Evolutionary conservation across 257 asterid species (phyloP).

Genomic region (Nicotiana undulata): DNA sequence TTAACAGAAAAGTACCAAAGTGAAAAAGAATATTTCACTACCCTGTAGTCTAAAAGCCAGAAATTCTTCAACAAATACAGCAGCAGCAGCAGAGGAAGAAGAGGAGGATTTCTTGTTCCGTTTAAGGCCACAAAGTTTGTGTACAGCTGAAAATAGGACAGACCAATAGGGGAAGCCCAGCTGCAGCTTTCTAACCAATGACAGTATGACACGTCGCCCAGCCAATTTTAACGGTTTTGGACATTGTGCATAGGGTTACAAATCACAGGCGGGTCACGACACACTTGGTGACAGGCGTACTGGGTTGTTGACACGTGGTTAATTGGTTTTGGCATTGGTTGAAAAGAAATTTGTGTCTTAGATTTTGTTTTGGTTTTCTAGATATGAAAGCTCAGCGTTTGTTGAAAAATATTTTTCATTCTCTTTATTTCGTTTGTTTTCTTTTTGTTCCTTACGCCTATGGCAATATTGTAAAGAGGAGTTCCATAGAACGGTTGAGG

Average conservation of each 20-base stretch:
- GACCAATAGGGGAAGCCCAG: neutral
- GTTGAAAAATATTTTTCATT: neutral
- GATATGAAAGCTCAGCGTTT: neutral
- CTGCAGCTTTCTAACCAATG: neutral
- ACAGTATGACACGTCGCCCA: neutral
- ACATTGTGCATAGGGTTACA: slow-evolving; percentile 3
- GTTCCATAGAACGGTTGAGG: neutral
- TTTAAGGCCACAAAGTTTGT: no score
- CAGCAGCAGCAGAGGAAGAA: neutral
- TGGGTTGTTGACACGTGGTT: slow-evolving; percentile 12
- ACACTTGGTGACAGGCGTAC: neutral
- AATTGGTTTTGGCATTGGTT: neutral
- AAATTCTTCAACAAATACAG: neutral
- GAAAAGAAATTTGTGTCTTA: neutral
- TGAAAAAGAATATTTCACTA: slow-evolving; percentile 2
- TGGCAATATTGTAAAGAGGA: neutral
- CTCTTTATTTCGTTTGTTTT: neutral
- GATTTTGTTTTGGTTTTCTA: neutral
- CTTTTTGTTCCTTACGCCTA: neutral
- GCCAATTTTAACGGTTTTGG: neutral
- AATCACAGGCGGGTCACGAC: slow-evolving; percentile 2
- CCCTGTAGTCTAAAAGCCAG: neutral
- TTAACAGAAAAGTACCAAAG: slow-evolving; percentile 11
- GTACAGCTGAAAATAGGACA: neutral
- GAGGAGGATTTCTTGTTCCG: no score